phyloP scores from a whole-genome alignment of 2,329 filamentous ascomycete species.

The Claviceps africana region DNA sequence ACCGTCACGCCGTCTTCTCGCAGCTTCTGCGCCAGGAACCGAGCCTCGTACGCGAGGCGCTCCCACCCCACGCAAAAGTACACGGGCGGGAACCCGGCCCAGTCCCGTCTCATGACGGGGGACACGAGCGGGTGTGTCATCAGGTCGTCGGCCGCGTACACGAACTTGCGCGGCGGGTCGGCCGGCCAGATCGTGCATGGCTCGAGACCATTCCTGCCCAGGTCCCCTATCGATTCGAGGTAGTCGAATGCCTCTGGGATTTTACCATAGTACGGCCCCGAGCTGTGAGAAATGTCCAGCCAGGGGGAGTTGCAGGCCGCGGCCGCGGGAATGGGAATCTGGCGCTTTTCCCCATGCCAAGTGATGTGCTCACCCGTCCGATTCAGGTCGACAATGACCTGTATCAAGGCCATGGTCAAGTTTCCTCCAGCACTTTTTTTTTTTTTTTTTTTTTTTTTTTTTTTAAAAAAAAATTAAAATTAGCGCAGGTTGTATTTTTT shows the following conservation, averaged over 20 bases:
- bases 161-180: slow-evolving; percentile 33
- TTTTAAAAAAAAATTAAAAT: background rate
- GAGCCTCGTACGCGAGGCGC: slow-evolving; percentile 53
- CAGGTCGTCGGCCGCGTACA: slow-evolving; percentile 42
- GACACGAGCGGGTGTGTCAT: slow-evolving; percentile 54
- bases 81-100: slow-evolving; percentile 49
- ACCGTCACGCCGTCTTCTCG: slow-evolving; percentile 44
- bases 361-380: slow-evolving; percentile 30
- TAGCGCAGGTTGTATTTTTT: no score
- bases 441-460: no score
- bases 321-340: slow-evolving; percentile 53
- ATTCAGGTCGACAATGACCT: slow-evolving; percentile 51
- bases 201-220: slow-evolving; percentile 16
- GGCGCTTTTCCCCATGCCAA: slow-evolving; percentile 46
- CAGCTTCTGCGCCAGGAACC: slow-evolving; percentile 43
- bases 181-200: slow-evolving; percentile 45
- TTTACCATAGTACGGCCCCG: slow-evolving; percentile 15
- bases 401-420: slow-evolving; percentile 50
- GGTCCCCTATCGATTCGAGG: slow-evolving; percentile 34
- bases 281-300: slow-evolving; percentile 53
- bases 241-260: slow-evolving; percentile 21
- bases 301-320: slow-evolving; percentile 51
- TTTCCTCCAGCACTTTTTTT: slow-evolving; percentile 53
- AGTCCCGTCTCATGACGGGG: slow-evolving; percentile 42
- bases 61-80: slow-evolving; percentile 61